A percentile compares a stretch with the other conserved stretches of the same genome.
These are phyloP conservation scores for Mucor racemosus DNA, from an alignment of 371 early-diverging fungal genomes.

Conservation along the genomic window DNA sequence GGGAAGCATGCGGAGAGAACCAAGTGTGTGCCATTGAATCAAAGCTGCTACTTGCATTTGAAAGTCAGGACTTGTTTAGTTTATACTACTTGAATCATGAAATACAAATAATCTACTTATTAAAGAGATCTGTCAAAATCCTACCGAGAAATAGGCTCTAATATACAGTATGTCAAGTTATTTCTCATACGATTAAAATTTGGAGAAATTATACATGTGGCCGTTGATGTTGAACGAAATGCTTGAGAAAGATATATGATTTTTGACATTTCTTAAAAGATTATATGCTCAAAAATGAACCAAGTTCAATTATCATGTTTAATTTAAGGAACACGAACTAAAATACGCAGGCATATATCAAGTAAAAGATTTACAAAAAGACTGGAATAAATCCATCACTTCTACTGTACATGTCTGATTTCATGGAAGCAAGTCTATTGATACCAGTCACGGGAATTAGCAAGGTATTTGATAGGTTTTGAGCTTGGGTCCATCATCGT, in stretches of 20 bases:
- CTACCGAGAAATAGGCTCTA: not conserved
- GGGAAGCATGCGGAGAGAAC: not conserved
- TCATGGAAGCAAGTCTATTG: not conserved
- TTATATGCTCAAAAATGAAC: no score
- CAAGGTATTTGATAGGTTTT: slow-evolving; percentile 1
- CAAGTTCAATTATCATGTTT: no score
- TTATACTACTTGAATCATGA: not conserved
- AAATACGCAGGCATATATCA: no score
- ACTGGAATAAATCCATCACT: no score
- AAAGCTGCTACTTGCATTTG: no score
- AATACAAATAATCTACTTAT: not conserved
- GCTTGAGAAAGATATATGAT: no score
- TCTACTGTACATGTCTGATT: no score
- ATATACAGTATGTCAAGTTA: not conserved
- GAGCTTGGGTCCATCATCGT: slow-evolving; percentile 14
- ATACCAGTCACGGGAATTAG: not conserved
- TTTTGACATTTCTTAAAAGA: no score
- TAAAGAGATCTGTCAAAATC: not conserved
- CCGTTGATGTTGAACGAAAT: no score
- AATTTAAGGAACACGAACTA: no score
- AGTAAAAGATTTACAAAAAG: no score
- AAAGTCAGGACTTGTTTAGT: not conserved
- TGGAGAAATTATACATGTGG: no score
- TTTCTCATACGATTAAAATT: not conserved
- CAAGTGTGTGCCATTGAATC: not conserved